Evolutionary conservation across 2,329 filamentous ascomycete species (phyloP).

Genomic region (Magnaporthiopsis rhizophila): DNA sequence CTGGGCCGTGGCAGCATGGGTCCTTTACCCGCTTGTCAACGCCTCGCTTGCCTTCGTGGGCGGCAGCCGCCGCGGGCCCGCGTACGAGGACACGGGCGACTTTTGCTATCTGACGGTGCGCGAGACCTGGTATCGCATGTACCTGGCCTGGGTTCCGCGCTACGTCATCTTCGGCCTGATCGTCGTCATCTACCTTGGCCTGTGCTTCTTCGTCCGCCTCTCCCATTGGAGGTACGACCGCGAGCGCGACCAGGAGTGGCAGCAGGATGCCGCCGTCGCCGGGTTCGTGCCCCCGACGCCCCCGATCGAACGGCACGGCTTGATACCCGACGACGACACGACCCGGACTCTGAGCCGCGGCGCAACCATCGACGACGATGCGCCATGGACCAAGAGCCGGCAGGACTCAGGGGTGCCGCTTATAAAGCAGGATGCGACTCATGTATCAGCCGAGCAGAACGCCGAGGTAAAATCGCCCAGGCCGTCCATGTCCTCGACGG

Average conservation of each 20-base stretch:
- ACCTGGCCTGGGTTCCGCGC: slow-evolving; percentile 64
- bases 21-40: slow-evolving; percentile 50
- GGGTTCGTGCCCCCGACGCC: not conserved
- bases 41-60: slow-evolving; percentile 54
- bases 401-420: not conserved
- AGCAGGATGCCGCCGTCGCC: not conserved
- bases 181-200: slow-evolving; percentile 54
- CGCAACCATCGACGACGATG: not conserved
- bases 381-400: not conserved
- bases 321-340: not conserved
- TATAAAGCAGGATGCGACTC: not conserved
- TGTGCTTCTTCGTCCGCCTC: slow-evolving; percentile 58
- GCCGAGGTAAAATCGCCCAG: not conserved
- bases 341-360: not conserved
- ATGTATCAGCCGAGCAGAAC: not conserved
- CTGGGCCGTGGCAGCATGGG: slow-evolving; percentile 48
- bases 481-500: not conserved
- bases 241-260: not conserved
- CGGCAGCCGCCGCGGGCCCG: slow-evolving; percentile 39
- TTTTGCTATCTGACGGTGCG: slow-evolving; percentile 63
- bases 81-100: slow-evolving; percentile 55
- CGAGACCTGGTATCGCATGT: slow-evolving; percentile 61
- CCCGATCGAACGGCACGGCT: not conserved
- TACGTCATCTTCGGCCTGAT: slow-evolving; percentile 61
- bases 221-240: slow-evolving; percentile 3